These are phyloP conservation scores for Cystobasidium ongulense DNA, from an alignment of 768 basidiomycete species.

Conservation along the genomic window DNA sequence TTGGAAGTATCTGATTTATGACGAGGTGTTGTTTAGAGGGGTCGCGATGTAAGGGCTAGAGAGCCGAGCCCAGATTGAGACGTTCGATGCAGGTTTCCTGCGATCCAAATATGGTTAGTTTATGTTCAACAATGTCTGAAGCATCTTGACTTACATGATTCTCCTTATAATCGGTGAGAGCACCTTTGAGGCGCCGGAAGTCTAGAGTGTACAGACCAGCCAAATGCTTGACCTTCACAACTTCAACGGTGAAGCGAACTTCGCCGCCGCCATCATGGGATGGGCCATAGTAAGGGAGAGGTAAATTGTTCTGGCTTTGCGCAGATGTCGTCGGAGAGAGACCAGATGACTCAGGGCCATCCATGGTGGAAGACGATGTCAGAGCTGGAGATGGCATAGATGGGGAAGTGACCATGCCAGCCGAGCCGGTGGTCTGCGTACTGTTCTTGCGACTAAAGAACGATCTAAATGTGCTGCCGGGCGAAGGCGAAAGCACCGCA, in stretches of 20 bases:
- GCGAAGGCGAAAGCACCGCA: conserved; percentile 26
- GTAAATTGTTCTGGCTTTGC: conserved; percentile 24
- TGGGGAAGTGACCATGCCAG: conserved; percentile 4
- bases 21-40: not conserved
- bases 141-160: conserved; percentile 28
- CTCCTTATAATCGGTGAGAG: conserved; percentile 61
- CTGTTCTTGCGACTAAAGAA: conserved; percentile 36
- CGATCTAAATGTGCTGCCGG: conserved; percentile 31
- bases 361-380: conserved; percentile 14
- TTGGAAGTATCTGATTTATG: too few relatives aligned
- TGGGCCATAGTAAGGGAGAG: conserved; percentile 60
- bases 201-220: conserved; percentile 86
- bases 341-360: conserved; percentile 2
- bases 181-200: conserved; percentile 83
- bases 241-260: conserved; percentile 89
- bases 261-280: conserved; percentile 83
- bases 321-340: conserved; percentile 13
- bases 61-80: conserved; percentile 4
- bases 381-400: conserved; percentile 32
- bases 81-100: conserved; percentile 25
- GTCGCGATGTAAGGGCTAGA: not conserved
- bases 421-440: not conserved
- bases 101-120: not conserved
- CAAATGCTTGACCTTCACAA: conserved; percentile 80
- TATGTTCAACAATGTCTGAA: not conserved